A percentile compares a stretch with the other conserved stretches of the same genome.
Conservation (phyloP, 495 filamentous ascomycete species). For the Aspergillus kassunensis region DNA sequence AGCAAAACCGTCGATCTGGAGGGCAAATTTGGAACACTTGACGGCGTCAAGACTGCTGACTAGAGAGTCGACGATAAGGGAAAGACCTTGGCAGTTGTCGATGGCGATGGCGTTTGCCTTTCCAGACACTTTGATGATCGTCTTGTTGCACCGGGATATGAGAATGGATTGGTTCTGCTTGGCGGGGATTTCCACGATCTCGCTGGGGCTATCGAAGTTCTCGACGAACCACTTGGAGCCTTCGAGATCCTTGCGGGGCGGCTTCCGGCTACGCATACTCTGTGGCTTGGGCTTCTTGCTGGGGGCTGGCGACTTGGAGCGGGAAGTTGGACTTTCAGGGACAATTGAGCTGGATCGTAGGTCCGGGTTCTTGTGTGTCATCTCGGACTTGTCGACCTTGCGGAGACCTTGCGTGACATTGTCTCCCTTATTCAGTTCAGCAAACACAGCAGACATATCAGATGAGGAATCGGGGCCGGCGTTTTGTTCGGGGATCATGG, state of each 20-base stretch:
- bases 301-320: slow-evolving; percentile 77
- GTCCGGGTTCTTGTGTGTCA: slow-evolving; percentile 99
- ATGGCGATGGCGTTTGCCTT: slow-evolving; percentile 95
- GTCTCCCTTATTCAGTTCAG: slow-evolving; percentile 83
- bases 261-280: slow-evolving; percentile 89
- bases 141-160: slow-evolving; percentile 84
- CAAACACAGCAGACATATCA: slow-evolving; percentile 82
- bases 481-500: slow-evolving; percentile 20
- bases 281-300: slow-evolving; percentile 92
- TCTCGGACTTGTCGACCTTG: slow-evolving; percentile 89
- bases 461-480: slow-evolving; percentile 19
- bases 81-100: slow-evolving; percentile 81
- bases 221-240: slow-evolving; percentile 96
- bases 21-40: slow-evolving; percentile 85
- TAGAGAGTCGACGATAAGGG: slow-evolving; percentile 82
- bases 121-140: slow-evolving; percentile 80
- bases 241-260: slow-evolving; percentile 84
- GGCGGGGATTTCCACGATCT: slow-evolving; percentile 72
- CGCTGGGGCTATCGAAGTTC: slow-evolving; percentile 77
- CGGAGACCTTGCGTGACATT: slow-evolving; percentile 78
- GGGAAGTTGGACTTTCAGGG: slow-evolving; percentile 47
- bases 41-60: slow-evolving; percentile 91
- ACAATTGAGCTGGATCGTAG: slow-evolving; percentile 72
- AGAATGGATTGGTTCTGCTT: slow-evolving; percentile 84
- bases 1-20: slow-evolving; percentile 78